Evolutionary conservation across 1,139 yeast species (phyloP).

Genomic region (Geotrichum fermentans): DNA sequence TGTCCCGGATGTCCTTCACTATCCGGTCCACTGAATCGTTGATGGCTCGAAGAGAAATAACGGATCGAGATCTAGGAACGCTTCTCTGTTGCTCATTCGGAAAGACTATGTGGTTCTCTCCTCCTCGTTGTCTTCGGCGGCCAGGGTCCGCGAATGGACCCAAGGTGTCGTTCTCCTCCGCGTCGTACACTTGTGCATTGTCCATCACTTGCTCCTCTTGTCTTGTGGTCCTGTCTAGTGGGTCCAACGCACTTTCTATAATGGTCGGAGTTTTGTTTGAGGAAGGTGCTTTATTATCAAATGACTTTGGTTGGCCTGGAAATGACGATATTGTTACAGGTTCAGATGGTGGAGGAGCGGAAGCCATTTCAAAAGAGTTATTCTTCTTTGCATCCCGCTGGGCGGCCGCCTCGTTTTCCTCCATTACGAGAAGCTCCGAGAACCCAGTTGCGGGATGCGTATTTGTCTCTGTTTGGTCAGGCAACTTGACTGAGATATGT

Average conservation of each 20-base stretch:
- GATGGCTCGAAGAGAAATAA: slow-evolving; percentile 4
- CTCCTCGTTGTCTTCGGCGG: not conserved
- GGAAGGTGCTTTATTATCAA: too few relatives aligned
- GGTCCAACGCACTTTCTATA: too few relatives aligned
- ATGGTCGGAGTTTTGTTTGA: too few relatives aligned
- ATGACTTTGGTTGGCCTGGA: not conserved
- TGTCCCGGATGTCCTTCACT: slow-evolving; percentile 16
- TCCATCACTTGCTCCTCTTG: not conserved
- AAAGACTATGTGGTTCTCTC: not conserved
- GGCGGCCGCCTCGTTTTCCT: slow-evolving; percentile 10
- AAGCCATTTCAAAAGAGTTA: slow-evolving; percentile 8
- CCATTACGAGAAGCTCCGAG: slow-evolving; percentile 11
- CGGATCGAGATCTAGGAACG: slow-evolving; percentile 2
- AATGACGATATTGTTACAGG: not conserved
- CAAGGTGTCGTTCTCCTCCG: not conserved
- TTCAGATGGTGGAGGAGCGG: not conserved
- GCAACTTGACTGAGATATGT: not conserved
- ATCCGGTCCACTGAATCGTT: slow-evolving; percentile 15
- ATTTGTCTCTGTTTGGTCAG: not conserved
- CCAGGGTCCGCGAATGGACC: not conserved
- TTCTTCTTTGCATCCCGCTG: slow-evolving; percentile 6
- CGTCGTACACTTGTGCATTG: not conserved
- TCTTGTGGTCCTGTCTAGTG: not conserved
- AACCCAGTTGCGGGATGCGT: slow-evolving; percentile 2
- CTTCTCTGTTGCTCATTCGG: not conserved